A percentile compares a stretch with the other conserved stretches of the same genome.
Evolutionary conservation across 306 rosid genomes (phyloP).

Genomic region (Corylus americana): DNA sequence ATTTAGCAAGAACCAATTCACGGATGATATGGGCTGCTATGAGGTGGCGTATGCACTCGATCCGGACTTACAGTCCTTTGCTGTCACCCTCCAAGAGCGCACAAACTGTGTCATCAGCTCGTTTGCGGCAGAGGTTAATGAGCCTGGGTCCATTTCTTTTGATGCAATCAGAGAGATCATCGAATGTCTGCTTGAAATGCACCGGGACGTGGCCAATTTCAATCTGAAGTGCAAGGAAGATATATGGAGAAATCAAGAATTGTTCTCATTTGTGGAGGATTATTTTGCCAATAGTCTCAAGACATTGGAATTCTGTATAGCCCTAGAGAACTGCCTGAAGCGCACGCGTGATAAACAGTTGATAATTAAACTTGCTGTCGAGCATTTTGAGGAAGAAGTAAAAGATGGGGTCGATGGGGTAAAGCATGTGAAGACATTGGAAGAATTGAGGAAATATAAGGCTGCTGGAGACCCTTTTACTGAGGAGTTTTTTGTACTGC

Average conservation of each 20-base stretch:
- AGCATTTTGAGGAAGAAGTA: conserved; percentile 53
- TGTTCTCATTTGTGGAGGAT: conserved; percentile 59
- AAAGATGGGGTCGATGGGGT: conserved; percentile 49
- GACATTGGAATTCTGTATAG: conserved; percentile 65
- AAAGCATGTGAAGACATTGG: conserved; percentile 53
- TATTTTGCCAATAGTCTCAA: conserved; percentile 64
- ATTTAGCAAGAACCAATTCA: conserved; percentile 58
- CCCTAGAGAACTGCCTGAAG: conserved; percentile 64
- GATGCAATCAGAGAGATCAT: conserved; percentile 67
- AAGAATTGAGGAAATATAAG: conserved; percentile 60
- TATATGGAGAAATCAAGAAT: conserved; percentile 62
- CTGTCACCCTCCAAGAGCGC: conserved; percentile 25
- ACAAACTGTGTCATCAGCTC: conserved; percentile 66
- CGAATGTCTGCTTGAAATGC: conserved; percentile 69
- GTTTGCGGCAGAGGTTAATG: conserved; percentile 52
- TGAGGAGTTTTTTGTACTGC: conserved; percentile 53
- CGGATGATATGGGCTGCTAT: conserved; percentile 59
- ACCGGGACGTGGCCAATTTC: conserved; percentile 64
- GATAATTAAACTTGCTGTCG: conserved; percentile 55
- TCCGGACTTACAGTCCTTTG: too few species aligned
- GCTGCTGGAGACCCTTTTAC: conserved; percentile 80
- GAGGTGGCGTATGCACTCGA: conserved; percentile 70
- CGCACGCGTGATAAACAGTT: conserved; percentile 54
- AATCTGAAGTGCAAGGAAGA: conserved; percentile 68
- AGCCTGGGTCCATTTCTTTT: conserved; percentile 48